Base-by-base conservation (phyloP, 441 rosid genomes). In the Croton laevigatus region DNA sequence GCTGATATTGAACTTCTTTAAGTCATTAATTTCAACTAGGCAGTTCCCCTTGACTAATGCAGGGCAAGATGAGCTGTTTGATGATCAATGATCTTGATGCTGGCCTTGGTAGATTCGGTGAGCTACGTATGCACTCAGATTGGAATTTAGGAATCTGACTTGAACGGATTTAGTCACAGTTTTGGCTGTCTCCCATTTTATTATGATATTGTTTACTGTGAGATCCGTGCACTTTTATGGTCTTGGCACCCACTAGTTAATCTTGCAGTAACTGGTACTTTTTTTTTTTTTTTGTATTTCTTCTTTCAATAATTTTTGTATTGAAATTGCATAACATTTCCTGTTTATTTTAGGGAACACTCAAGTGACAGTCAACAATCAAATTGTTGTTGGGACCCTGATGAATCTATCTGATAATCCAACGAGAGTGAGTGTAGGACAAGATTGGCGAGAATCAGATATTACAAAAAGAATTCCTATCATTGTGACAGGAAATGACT, bases 61-160 rank as follows among this genome's bases (percentile, higher is more conserved):
- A 91, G 98, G 98, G 98, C 27, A 94, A 90, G 79, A 88, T 94
- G 96, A 92, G 93, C 73, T 94, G 97, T 84, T 86, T 92, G 77
- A 89, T 94, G 96, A 85, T 94, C 83, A 90, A 92, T 84, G 98
- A 94, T 76, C 83, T 92, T 73, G 99, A 94, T 84, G 99, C 96
- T 74, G 99, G 99, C 70, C 91, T 90, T 71, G 98, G 99, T 67
- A 87, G 98, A 90, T 94, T 94, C 76, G 98, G 99, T 94, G 74
- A 85, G 90, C 70, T 74, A 55, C 38, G 37, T 55, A 80, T 73
- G 49, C 59, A 46, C 27, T 66, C 69, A 44, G 66, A 42, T 65
- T 59, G 51, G 63, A 58, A 58, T 34, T 44, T 23, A 38, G 51
- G 57, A 45, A 62, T 72, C 60, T 46, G 61, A 22, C 53, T 22